phyloP scores from a whole-genome alignment of 805 yeast genomes.

The Saccharomycopsis capsularis region DNA sequence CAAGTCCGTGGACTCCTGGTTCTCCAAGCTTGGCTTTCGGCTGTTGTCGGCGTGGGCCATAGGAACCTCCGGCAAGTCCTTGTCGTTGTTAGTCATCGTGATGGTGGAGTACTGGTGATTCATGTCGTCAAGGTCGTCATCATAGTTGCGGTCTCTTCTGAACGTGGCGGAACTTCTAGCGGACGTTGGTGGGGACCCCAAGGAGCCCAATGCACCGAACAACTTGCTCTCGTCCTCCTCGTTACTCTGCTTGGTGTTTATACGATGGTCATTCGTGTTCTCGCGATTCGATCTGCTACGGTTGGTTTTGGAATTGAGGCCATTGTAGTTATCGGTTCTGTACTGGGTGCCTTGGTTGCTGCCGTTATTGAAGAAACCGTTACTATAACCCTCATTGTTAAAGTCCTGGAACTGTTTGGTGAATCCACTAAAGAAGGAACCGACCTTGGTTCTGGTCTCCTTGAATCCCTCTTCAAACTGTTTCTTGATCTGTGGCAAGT shows the following conservation, averaged over 20 bases:
- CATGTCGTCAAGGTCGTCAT: constrained; percentile 6
- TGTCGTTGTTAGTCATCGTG: constrained; percentile 13
- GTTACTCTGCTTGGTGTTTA: background rate
- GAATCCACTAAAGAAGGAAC: constrained; percentile 70
- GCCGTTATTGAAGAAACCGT: background rate
- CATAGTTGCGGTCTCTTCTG: constrained; percentile 14
- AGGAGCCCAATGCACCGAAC: constrained; percentile 23
- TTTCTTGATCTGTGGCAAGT: constrained; percentile 54
- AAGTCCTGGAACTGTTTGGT: constrained; percentile 41
- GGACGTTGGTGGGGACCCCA: constrained; percentile 21
- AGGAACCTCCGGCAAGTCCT: constrained; percentile 20
- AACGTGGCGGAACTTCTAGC: constrained; percentile 20
- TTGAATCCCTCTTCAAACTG: constrained; percentile 68
- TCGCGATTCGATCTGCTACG: constrained; percentile 22
- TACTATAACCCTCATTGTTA: constrained; percentile 30
- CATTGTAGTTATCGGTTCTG: background rate
- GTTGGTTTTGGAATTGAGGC: constrained; percentile 4
- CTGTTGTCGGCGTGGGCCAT: background rate
- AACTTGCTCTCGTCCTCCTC: constrained; percentile 7
- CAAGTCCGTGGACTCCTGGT: constrained; percentile 7
- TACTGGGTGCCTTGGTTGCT: background rate
- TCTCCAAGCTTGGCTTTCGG: background rate
- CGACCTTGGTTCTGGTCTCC: constrained; percentile 70
- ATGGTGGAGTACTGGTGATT: constrained; percentile 11
- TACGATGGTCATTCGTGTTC: constrained; percentile 7